Conservation (phyloP, 1,139 yeast species). For the Magnusiomyces tetraspermus region DNA sequence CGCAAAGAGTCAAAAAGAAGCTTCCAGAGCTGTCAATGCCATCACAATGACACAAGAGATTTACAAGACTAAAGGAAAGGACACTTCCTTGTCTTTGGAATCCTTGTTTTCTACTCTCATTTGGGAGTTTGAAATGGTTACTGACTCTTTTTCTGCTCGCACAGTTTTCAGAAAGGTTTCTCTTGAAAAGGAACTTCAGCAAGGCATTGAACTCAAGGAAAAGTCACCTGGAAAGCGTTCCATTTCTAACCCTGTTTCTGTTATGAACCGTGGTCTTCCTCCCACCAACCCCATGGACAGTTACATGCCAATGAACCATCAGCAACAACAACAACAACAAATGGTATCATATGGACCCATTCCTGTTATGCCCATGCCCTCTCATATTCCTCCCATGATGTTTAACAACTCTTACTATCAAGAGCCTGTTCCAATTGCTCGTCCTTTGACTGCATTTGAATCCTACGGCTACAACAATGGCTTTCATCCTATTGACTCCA, state of each 20-base stretch:
- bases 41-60: slow-evolving; percentile 32
- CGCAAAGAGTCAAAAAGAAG: slow-evolving; percentile 24
- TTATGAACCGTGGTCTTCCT: background rate
- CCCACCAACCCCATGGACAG: background rate
- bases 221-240: background rate
- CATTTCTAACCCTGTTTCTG: background rate
- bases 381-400: slow-evolving; percentile 4
- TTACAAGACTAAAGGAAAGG: slow-evolving; percentile 18
- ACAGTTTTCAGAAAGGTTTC: slow-evolving; percentile 27
- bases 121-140: slow-evolving; percentile 32
- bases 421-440: slow-evolving; percentile 2
- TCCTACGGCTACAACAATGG: background rate
- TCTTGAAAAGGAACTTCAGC: slow-evolving; percentile 4
- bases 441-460: slow-evolving; percentile 15
- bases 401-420: slow-evolving; percentile 3
- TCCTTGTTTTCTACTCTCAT: slow-evolving; percentile 24
- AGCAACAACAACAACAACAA: too few species aligned
- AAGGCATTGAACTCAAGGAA: background rate
- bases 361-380: background rate
- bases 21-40: slow-evolving; percentile 28
- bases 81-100: slow-evolving; percentile 4
- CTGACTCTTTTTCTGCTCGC: slow-evolving; percentile 30
- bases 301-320: background rate
- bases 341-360: background rate
- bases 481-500: background rate